Conservation (phyloP, 805 yeast genomes). For the Saturnispora dispora region DNA sequence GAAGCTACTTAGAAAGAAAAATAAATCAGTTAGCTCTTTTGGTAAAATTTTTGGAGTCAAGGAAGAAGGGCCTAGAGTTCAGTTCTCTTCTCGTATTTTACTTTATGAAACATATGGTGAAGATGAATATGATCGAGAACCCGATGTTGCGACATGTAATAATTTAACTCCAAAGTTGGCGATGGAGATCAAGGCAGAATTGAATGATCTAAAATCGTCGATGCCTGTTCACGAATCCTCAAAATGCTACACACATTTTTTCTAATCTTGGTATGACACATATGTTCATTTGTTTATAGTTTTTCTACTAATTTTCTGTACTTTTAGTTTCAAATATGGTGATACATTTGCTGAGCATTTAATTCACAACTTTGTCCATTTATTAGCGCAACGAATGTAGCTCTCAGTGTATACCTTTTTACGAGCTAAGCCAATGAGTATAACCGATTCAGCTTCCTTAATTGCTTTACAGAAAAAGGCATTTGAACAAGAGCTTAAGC, state of each 20-base stretch:
- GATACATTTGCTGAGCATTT: neutral
- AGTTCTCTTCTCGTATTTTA: constrained; percentile 74
- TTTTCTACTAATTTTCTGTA: too few relatives aligned
- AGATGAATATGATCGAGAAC: constrained; percentile 84
- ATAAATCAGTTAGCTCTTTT: constrained; percentile 17
- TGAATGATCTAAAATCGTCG: constrained; percentile 65
- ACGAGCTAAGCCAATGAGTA: neutral
- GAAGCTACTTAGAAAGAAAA: constrained; percentile 13
- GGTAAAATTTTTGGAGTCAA: constrained; percentile 12
- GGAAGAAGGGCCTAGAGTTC: constrained; percentile 20
- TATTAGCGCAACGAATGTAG: neutral
- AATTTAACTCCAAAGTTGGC: constrained; percentile 82
- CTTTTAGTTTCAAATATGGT: too few relatives aligned
- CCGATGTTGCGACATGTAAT: constrained; percentile 88
- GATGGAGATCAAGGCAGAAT: constrained; percentile 74
- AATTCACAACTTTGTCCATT: neutral
- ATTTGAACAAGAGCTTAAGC: constrained; percentile 10
- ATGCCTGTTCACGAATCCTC: constrained; percentile 83
- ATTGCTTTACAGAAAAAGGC: constrained; percentile 19
- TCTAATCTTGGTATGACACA: constrained; percentile 27
- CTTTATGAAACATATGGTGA: constrained; percentile 78
- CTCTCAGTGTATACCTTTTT: neutral
- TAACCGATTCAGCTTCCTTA: constrained; percentile 1
- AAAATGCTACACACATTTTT: constrained; percentile 75
- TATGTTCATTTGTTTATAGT: too few relatives aligned